Base-by-base conservation (phyloP, 495 filamentous ascomycete genomes). In the Penicillium nucicola region DNA sequence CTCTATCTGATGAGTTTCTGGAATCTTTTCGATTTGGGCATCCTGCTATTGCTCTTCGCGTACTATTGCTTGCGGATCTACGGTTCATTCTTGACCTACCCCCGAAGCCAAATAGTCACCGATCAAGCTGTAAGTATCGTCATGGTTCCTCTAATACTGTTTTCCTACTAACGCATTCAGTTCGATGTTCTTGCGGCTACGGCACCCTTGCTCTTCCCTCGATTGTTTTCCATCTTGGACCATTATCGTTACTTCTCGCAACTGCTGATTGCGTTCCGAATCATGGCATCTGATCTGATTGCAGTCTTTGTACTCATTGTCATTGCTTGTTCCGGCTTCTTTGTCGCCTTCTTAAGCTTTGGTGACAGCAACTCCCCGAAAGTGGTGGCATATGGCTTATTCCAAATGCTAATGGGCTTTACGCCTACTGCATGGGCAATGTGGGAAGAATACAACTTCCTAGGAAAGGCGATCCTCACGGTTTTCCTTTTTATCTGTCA, bases 1-100 rank as follows among this genome's bases (percentile, higher is more conserved):
- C 79, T 97, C 9, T 97, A 96, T 69, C 85, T 96, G 55, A 90
- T 96, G 86, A 95, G 89, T 64, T 89, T 96, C 65, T 96, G 92
- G 92, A 97, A 97, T 65, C 77, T 90, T 15, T 95, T 97, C 62
- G 92, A 97, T 59, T 70, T 96, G 34, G 90, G 89, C 5, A 95
- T 95, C 47, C 67, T 96, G 41, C 65, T 93, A n/a, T 76, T 97
- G 31, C 81, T 96, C 52, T 82, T 92, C 56, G 81, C 86, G 25
- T 96, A 95, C 65, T 96, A 95, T 63, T 85, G 84, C 55, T 82
- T 97, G 72, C 84, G 92, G 37, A 74, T 95, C 20, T 92, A 92
- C 59, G 90, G 91, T 12, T 82, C 95, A 36, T 79, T 93, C 38
- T 74, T 93, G 53, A 80, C 88, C 4, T 86, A 88, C 53, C 76